phyloP scores from a whole-genome alignment of 208 protist genomes.

The Leptomonas seymouri region DNA sequence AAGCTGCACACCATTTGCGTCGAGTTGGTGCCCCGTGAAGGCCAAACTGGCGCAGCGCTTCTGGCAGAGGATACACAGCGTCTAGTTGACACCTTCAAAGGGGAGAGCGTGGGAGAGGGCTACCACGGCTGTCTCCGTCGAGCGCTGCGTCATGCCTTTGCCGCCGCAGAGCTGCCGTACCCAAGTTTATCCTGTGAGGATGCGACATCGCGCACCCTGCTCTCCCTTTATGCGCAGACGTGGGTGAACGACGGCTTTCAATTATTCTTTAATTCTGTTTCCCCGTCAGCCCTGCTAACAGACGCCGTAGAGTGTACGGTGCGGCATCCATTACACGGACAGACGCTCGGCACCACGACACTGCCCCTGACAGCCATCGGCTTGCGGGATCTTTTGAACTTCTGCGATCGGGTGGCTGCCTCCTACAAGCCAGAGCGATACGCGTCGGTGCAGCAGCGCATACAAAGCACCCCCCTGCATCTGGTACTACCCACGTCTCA shows the following conservation, averaged over 20 bases:
- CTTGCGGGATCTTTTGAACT: slow-evolving; percentile 19
- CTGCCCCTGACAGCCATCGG: slow-evolving; percentile 15
- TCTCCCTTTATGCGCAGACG: slow-evolving; percentile 20
- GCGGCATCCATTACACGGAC: neutral
- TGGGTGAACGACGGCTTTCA: slow-evolving; percentile 22
- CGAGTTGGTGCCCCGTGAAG: slow-evolving; percentile 28
- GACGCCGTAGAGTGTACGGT: slow-evolving; percentile 15
- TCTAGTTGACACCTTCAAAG: slow-evolving; percentile 52
- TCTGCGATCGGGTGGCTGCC: slow-evolving; percentile 17
- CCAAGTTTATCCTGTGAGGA: neutral
- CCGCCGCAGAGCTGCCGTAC: slow-evolving; percentile 20
- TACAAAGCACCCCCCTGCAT: slow-evolving; percentile 40
- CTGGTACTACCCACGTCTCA: slow-evolving; percentile 50
- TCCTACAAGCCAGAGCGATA: slow-evolving; percentile 12
- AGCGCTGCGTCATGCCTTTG: slow-evolving; percentile 61
- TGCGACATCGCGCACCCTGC: slow-evolving; percentile 1
- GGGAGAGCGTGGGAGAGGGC: slow-evolving; percentile 49
- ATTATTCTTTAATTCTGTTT: neutral
- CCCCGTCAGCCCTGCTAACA: no score
- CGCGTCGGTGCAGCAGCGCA: slow-evolving; percentile 10
- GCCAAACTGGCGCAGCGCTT: neutral
- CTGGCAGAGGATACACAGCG: slow-evolving; percentile 31
- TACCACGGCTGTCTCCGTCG: slow-evolving; percentile 31
- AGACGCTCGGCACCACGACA: neutral
- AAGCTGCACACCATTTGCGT: slow-evolving; percentile 68